Conservation (phyloP, 192 early-diverging fungal genomes). For the Linnemannia elongata region DNA sequence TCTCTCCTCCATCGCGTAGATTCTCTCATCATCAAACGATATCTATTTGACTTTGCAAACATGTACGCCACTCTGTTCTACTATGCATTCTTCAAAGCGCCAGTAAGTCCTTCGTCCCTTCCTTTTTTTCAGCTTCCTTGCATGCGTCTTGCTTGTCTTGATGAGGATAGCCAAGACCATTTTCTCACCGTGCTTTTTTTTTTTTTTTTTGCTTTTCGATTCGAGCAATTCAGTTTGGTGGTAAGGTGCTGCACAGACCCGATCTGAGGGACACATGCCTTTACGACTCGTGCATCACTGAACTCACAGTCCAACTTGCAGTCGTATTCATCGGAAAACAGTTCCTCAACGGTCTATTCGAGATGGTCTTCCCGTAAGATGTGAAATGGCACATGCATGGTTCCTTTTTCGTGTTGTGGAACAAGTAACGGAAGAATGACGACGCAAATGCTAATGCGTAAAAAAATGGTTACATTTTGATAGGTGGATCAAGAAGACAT, state of each 20-base stretch:
- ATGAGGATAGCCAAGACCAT: background rate
- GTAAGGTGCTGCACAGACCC: conserved; percentile 16
- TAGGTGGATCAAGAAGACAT: conserved; percentile 36
- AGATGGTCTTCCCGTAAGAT: conserved; percentile 63
- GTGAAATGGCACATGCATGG: too few relatives aligned
- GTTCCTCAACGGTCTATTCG: conserved; percentile 59
- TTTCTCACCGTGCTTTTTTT: background rate
- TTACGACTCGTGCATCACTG: conserved; percentile 62
- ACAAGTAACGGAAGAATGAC: too few relatives aligned
- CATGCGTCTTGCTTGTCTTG: too few relatives aligned
- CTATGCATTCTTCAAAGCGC: conserved; percentile 64
- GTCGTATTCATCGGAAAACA: conserved; percentile 73
- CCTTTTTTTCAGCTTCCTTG: too few relatives aligned
- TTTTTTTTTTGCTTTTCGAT: background rate
- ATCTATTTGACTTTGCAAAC: conserved; percentile 72
- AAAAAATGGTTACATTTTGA: background rate
- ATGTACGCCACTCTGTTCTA: conserved; percentile 72
- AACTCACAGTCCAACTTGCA: conserved; percentile 69
- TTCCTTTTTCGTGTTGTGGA: background rate
- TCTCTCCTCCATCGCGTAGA: conserved; percentile 23
- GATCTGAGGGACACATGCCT: conserved; percentile 41
- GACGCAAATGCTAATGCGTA: background rate
- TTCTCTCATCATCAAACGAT: conserved; percentile 66
- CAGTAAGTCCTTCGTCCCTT: background rate
- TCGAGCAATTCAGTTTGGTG: conserved; percentile 2